Base-by-base conservation (phyloP, 257 asterid species). In the Striga asiatica region DNA sequence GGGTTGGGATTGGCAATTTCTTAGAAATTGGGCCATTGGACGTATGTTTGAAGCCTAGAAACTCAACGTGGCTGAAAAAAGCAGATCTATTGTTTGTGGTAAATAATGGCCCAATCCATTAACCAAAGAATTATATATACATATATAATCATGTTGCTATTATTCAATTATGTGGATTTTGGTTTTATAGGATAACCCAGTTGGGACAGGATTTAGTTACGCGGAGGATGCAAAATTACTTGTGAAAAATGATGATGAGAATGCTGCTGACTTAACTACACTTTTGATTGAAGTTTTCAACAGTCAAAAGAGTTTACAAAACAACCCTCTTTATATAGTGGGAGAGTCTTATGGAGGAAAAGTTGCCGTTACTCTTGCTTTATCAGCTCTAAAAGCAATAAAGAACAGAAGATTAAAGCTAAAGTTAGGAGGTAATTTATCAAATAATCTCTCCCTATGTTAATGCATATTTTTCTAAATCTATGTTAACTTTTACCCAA, bases 261-360 rank as follows among this genome's bases (percentile, higher is more conserved):
- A 85, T 43, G 95, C 89, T 38, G 65, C 66, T 54, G 94, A 82
- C 79, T 66, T 80, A 21, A 82, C 92, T 2, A 71, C 89, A 55
- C 59, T 89, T 28, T 66, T 89, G 60, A 81, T 77, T n/a, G 50
- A 76, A 43, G 46, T 85, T 58, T 85, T 85, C 46, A 85, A 89
- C 61, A 61, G 68, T 48, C 81, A 75, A 37, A 65, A 37, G 53
- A 74, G 67, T 12, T 70, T 89, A 11, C 92, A 75, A 41, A 73
- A 74, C 65, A 85, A 84, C 55, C 94, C 88, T 58, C 67, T 89
- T n/a, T 81, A 82, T 37, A 71, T 85, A 21, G 89, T 85, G 4
- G 97, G 94, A n/a, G 97, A 88, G 74, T 85, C 95, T 28, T 89
- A 89, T 67, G 95, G 97, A 13, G 92, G 97, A 50, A 89, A 81